Percentiles rank a stretch among this genome's conserved stretches.
phyloP scores from a whole-genome alignment of 1,284 basidiomycete genomes.

The Grifola frondosa region DNA sequence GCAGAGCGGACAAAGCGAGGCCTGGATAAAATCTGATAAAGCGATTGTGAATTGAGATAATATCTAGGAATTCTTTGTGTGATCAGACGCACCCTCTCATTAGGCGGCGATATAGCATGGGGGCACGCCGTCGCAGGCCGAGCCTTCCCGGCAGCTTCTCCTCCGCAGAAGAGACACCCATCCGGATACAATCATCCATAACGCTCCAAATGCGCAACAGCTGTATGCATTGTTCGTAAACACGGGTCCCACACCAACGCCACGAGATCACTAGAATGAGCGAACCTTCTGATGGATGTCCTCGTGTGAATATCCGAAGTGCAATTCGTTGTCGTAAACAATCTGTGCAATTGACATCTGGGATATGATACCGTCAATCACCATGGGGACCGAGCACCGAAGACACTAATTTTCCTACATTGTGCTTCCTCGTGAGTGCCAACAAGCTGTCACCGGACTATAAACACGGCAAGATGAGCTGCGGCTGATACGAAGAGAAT shows the following conservation, averaged over 20 bases:
- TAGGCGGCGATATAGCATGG: conserved; percentile 82
- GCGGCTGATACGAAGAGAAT: neutral
- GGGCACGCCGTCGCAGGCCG: conserved; percentile 77
- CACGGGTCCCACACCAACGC: conserved; percentile 2
- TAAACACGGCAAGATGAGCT: neutral
- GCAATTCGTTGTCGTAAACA: conserved; percentile 92
- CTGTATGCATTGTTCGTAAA: conserved; percentile 32
- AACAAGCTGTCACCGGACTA: conserved; percentile 77
- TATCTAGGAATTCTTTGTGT: neutral
- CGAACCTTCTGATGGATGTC: conserved; percentile 76
- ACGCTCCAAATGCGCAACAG: conserved; percentile 83
- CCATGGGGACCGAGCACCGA: conserved; percentile 13
- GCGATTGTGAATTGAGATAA: conserved; percentile 6
- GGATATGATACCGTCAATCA: conserved; percentile 16
- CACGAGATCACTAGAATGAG: conserved; percentile 10
- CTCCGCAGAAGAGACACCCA: conserved; percentile 81
- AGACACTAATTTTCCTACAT: conserved; percentile 49
- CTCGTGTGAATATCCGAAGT: conserved; percentile 70
- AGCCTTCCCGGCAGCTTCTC: conserved; percentile 83
- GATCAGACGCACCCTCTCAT: conserved; percentile 72
- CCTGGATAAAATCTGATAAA: conserved; percentile 66
- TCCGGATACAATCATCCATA: conserved; percentile 93
- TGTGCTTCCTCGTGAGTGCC: conserved; percentile 78
- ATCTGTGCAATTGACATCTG: conserved; percentile 93
- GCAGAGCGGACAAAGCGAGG: conserved; percentile 42